These are phyloP conservation scores for Leccinum ochraceum DNA, from an alignment of 768 basidiomycete genomes.

Conservation along the genomic window DNA sequence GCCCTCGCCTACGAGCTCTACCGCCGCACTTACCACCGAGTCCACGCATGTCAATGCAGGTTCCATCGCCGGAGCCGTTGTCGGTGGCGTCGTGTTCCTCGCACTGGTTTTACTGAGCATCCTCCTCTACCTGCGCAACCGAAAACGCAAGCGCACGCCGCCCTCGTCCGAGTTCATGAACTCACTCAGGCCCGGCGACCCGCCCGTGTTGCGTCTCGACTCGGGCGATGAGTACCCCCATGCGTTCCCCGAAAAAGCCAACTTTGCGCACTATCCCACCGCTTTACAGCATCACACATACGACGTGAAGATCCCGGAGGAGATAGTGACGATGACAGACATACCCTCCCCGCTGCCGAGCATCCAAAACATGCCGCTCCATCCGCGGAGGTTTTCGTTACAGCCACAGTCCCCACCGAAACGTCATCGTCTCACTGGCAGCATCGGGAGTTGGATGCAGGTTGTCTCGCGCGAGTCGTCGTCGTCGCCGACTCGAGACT, in stretches of 20 bases:
- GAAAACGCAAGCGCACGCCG: conserved; percentile 42
- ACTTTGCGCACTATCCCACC: conserved; percentile 5
- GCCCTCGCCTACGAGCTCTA: background rate
- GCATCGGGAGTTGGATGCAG: conserved; percentile 26
- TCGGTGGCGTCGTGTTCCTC: conserved; percentile 49
- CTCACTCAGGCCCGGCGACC: conserved; percentile 22
- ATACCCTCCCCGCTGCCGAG: conserved; percentile 16
- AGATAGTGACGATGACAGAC: conserved; percentile 9
- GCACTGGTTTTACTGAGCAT: conserved; percentile 34
- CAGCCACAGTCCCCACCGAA: conserved; percentile 5
- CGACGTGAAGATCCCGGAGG: conserved; percentile 18
- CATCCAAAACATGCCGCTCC: conserved; percentile 20
- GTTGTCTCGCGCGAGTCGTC: conserved; percentile 14
- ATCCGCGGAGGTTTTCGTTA: conserved; percentile 23
- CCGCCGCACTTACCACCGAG: conserved; percentile 12
- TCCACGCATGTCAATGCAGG: conserved; percentile 34
- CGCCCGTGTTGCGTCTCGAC: conserved; percentile 32
- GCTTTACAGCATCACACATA: conserved; percentile 5
- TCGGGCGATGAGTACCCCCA: conserved; percentile 19
- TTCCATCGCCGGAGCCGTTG: conserved; percentile 53
- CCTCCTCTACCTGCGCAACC: conserved; percentile 45
- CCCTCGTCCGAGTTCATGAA: conserved; percentile 62
- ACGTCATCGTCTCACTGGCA: conserved; percentile 9
- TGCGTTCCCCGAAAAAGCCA: conserved; percentile 19
- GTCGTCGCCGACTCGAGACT: conserved; percentile 4